Conservation (phyloP, 106 monocot genomes). For the Phalaenopsis equestris region DNA sequence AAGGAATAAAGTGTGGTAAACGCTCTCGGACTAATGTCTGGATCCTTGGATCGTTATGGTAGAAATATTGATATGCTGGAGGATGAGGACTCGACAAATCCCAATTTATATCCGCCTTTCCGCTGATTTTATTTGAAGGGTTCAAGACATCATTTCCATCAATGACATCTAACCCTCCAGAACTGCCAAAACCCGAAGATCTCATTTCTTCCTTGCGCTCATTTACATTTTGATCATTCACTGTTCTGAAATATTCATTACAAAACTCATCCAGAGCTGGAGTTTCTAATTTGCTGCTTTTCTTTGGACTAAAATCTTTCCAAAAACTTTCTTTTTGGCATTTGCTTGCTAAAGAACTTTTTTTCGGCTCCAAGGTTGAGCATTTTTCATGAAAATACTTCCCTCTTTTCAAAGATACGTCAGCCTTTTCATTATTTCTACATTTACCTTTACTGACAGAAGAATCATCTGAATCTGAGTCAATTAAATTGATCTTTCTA, state of each 20-base stretch:
- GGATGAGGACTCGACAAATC: constrained; percentile 30
- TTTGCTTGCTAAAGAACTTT: constrained; percentile 13
- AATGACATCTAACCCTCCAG: constrained; percentile 15
- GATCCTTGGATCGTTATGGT: constrained; percentile 61
- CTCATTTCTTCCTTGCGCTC: constrained; percentile 13
- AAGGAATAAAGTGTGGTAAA: constrained; percentile 57
- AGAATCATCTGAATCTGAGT: constrained; percentile 66
- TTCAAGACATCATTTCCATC: constrained; percentile 16
- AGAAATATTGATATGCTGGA: constrained; percentile 67
- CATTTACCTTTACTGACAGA: constrained; percentile 16
- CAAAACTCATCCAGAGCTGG: constrained; percentile 88
- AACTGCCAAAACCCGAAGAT: constrained; percentile 14
- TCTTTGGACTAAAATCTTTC: constrained; percentile 30
- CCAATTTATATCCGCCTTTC: constrained; percentile 5
- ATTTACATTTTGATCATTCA: constrained; percentile 12
- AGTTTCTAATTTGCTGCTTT: constrained; percentile 39
- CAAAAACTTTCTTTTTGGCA: constrained; percentile 22
- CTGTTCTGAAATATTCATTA: constrained; percentile 64
- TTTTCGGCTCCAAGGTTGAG: background rate
- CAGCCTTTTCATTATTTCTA: constrained; percentile 6
- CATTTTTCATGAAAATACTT: constrained; percentile 3
- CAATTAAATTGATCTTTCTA: constrained; percentile 63
- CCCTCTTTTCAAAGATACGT: constrained; percentile 5
- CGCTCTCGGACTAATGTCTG: constrained; percentile 36
- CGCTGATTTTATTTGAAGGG: constrained; percentile 4